Evolutionary conservation across 2,329 filamentous ascomycete species (phyloP).

Genomic region (Emmonsia crescens): DNA sequence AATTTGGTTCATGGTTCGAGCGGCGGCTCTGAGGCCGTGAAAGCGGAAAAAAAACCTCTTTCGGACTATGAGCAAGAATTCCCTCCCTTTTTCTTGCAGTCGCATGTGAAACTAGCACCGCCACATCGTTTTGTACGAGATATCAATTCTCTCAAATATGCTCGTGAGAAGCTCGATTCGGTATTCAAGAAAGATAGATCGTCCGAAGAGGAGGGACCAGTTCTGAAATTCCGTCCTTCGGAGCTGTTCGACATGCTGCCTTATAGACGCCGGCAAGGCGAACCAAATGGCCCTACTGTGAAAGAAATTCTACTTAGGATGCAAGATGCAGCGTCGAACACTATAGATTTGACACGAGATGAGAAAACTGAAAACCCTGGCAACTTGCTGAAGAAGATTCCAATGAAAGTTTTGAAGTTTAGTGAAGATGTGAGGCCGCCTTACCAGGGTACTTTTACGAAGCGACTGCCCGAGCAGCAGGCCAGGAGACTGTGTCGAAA

Average conservation of each 20-base stretch:
- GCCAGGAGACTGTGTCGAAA: conserved; percentile 42
- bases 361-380: conserved; percentile 24
- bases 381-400: conserved; percentile 37
- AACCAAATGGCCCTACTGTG: conserved; percentile 35
- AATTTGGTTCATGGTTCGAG: conserved; percentile 5
- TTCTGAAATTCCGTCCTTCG: conserved; percentile 20
- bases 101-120: conserved; percentile 60
- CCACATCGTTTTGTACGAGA: conserved; percentile 47
- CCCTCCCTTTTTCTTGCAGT: conserved; percentile 68
- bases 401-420: conserved; percentile 50
- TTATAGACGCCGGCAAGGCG: conserved; percentile 24
- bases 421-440: conserved; percentile 52
- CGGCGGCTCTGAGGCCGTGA: conserved; percentile 7
- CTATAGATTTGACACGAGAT: conserved; percentile 31
- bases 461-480: conserved; percentile 29
- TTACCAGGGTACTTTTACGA: conserved; percentile 53
- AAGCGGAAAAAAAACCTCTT: conserved; percentile 20
- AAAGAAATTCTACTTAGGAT: conserved; percentile 51
- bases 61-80: conserved; percentile 61
- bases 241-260: conserved; percentile 31
- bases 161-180: conserved; percentile 40
- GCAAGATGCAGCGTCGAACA: conserved; percentile 34
- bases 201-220: conserved; percentile 8
- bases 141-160: conserved; percentile 44
- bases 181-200: conserved; percentile 17